These are phyloP conservation scores for Candida freyschussii DNA, from an alignment of 1,139 yeast genomes.

Conservation along the genomic window DNA sequence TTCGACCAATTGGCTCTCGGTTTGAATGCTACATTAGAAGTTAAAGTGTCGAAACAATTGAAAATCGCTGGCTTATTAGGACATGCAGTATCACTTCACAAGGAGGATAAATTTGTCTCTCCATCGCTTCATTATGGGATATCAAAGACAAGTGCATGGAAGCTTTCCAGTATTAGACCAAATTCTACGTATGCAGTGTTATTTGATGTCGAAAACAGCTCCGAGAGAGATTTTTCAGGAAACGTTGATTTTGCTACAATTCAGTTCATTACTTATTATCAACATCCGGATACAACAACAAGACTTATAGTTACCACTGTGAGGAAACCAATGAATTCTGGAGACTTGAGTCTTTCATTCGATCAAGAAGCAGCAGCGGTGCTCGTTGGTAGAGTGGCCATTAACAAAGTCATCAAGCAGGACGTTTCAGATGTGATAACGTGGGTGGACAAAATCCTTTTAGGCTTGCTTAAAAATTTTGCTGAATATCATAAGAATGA, in stretches of 20 bases:
- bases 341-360: conserved; percentile 36
- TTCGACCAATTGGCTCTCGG: conserved; percentile 43
- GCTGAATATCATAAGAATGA: conserved; percentile 71
- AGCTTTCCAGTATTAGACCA: conserved; percentile 48
- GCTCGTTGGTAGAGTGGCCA: conserved; percentile 68
- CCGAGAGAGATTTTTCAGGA: conserved; percentile 13
- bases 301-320: conserved; percentile 48
- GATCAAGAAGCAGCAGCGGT: conserved; percentile 74
- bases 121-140: conserved; percentile 43
- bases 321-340: conserved; percentile 33
- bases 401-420: conserved; percentile 60
- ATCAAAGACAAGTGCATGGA: conserved; percentile 58
- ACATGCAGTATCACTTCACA: conserved; percentile 40
- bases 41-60: conserved; percentile 43
- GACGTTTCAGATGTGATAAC: conserved; percentile 56
- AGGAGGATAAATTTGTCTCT: conserved; percentile 24
- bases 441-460: conserved; percentile 67
- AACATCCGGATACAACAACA: conserved; percentile 46
- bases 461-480: conserved; percentile 68
- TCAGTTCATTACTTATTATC: conserved; percentile 76
- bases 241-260: conserved; percentile 38
- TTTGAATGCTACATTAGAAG: conserved; percentile 54
- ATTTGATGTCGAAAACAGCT: conserved; percentile 43
- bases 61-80: conserved; percentile 58
- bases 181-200: conserved; percentile 56